These are phyloP conservation scores for Ceriops zippeliana DNA, from an alignment of 345 rosid species.

Conservation along the genomic window DNA sequence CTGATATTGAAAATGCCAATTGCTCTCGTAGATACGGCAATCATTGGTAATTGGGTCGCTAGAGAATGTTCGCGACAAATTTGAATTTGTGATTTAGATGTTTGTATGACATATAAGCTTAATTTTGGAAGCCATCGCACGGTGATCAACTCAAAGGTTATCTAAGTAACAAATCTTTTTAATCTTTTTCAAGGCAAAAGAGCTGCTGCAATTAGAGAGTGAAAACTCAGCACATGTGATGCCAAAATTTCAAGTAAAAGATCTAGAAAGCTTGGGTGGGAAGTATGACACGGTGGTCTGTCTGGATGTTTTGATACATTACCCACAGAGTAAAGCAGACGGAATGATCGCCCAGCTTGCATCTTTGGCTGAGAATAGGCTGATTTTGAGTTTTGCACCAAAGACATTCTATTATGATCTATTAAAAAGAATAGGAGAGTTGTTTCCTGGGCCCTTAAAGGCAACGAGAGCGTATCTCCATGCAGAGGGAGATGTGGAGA, in stretches of 20 bases:
- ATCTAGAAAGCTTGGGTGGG: slow-evolving; percentile 75
- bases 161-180: not conserved
- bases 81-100: no score
- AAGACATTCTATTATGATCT: slow-evolving; percentile 80
- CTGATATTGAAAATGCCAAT: no score
- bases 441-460: slow-evolving; percentile 97
- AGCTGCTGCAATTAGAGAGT: slow-evolving; percentile 39
- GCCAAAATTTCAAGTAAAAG: slow-evolving; percentile 80
- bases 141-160: not conserved
- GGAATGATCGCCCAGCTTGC: slow-evolving; percentile 94
- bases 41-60: no score
- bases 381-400: slow-evolving; percentile 86
- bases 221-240: slow-evolving; percentile 31
- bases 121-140: no score
- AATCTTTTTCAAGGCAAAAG: slow-evolving; percentile 54
- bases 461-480: slow-evolving; percentile 93
- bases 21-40: no score
- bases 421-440: slow-evolving; percentile 80
- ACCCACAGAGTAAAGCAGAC: slow-evolving; percentile 89
- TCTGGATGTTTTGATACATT: slow-evolving; percentile 87
- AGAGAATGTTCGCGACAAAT: no score
- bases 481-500: slow-evolving; percentile 84
- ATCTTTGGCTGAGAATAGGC: slow-evolving; percentile 74
- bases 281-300: slow-evolving; percentile 80
- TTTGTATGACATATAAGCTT: no score